Base-by-base conservation (phyloP, 192 early-diverging fungal genomes). In the Backusella parvicylindrica region DNA sequence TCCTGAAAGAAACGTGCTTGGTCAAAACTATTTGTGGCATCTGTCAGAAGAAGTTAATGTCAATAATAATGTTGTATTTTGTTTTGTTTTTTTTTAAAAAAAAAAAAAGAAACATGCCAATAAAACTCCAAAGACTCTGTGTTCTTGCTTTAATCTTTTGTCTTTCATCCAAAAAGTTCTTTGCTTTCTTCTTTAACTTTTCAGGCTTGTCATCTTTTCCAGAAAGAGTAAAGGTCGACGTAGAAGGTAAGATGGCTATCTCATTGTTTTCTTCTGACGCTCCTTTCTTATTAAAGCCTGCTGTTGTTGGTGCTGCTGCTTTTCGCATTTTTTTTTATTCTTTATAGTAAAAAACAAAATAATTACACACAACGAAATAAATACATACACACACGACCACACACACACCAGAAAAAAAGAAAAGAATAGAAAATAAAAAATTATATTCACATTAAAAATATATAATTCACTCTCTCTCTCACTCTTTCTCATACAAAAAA, bases 1-100 rank as follows among this genome's bases (percentile, higher is more conserved):
- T 93, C 91, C 76, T 91, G 88, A 76, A 93, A 93, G 81, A 95
- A 93, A 77, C 86, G 89, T 28, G 84, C 83, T 75, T 94, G 90
- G 60, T 95, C 92, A 71, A 87, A 87, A 40, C 89, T 89, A 41
- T 84, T 91, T 12, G 89, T 79, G 33, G 81, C 85, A 80, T 93
- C 91, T 92, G 74, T 33, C n/a, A 77, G 3, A 71, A n/a, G n/a
- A n/a, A n/a, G n/a, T n/a, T n/a, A n/a, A n/a, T n/a, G n/a, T n/a
- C n/a, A n/a, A n/a, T n/a, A n/a, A n/a, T n/a, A n/a, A n/a, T n/a
- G n/a, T n/a, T n/a, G n/a, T n/a, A n/a, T n/a, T n/a, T n/a, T n/a
- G n/a, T n/a, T n/a, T n/a, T n/a, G n/a, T n/a, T n/a, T n/a, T n/a
- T n/a, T n/a, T n/a, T 50, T 41, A 23, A 40, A 75, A 65, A 23